Evolutionary conservation across 2,329 filamentous ascomycete genomes (phyloP), one percentile per base, ranked within the genome.

Genomic region (Fusarium albidum): DNA sequence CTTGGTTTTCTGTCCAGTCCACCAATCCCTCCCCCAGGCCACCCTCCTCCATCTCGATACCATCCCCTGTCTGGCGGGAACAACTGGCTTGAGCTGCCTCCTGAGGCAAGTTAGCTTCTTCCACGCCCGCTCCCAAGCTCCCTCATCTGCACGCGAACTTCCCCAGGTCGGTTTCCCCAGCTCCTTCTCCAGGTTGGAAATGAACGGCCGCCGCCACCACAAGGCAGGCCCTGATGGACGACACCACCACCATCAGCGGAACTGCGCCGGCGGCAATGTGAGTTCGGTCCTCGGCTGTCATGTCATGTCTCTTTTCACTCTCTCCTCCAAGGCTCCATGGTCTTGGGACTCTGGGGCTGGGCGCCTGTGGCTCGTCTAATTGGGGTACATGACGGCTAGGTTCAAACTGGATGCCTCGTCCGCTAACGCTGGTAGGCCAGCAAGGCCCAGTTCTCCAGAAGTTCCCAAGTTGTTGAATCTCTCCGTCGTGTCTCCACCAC

Each of bases 401-500:
- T 47, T 56, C 33, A 52, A 42, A 52, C 33, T 51, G 52, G 54
- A 53, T 47, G 39, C 38, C 38, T 45, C 25, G 41, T 49, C 45
- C 40, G 52, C 50, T 47, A 33, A 40, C 49, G 53, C 32, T 59
- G 52, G 43, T 60, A 55, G 55, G 55, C 58, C 53, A 54, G 52
- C 44, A 50, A 53, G 52, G 33, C 27, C 49, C 56, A 54, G 37
- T 34, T 65, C 54, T 60, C 52, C 59, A 64, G 64, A 65, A 63
- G 65, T 65, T 65, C 62, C 56, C 52, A 58, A 52, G 46, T 52
- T 37, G 55, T 49, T 41, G 37, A 59, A 50, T 51, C 57, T 46
- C 52, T 54, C 57, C 52, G 50, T 53, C 41, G 34, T 17, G 53
- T 62, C 65, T 56, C 65, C 65, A 64, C 65, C 64, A 64, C 65